phyloP scores from a whole-genome alignment of 331 rosid species.

The Quercus phellos region DNA sequence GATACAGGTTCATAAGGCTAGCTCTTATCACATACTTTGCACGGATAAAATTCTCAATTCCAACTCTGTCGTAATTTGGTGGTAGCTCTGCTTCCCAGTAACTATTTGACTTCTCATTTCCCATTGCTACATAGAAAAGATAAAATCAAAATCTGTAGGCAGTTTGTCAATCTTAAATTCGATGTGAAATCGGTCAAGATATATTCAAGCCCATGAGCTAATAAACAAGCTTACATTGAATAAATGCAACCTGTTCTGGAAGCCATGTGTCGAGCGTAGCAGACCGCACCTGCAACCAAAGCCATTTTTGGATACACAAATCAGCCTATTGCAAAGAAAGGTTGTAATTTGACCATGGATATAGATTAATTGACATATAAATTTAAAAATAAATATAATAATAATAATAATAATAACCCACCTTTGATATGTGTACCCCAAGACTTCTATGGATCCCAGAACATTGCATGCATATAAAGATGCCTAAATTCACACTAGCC shows the following conservation, averaged over 20 bases:
- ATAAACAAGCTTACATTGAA: constrained; percentile 65
- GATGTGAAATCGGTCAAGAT: constrained; percentile 9
- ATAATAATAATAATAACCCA: background rate
- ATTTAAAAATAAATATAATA: background rate
- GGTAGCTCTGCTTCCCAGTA: constrained; percentile 99
- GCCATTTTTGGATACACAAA: constrained; percentile 7
- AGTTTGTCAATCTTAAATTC: constrained; percentile 13
- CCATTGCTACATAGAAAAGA: constrained; percentile 65
- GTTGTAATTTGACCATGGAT: background rate
- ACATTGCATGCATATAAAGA: constrained; percentile 98
- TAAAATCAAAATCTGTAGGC: constrained; percentile 18
- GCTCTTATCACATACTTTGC: constrained; percentile 70
- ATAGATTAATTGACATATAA: background rate
- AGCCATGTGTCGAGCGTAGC: constrained; percentile 98
- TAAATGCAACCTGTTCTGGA: constrained; percentile 95
- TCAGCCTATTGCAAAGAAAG: constrained; percentile 1
- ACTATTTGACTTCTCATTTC: constrained; percentile 86
- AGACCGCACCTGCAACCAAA: constrained; percentile 78
- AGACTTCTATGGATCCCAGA: constrained; percentile 99
- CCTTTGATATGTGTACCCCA: constrained; percentile 98
- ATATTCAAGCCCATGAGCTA: constrained; percentile 7
- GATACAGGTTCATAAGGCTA: constrained; percentile 22
- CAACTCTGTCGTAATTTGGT: constrained; percentile 95
- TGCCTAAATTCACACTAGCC: constrained; percentile 99
- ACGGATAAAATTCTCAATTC: constrained; percentile 96